Base-by-base conservation (phyloP, 441 rosid species). In the Populus hybrid region DNA sequence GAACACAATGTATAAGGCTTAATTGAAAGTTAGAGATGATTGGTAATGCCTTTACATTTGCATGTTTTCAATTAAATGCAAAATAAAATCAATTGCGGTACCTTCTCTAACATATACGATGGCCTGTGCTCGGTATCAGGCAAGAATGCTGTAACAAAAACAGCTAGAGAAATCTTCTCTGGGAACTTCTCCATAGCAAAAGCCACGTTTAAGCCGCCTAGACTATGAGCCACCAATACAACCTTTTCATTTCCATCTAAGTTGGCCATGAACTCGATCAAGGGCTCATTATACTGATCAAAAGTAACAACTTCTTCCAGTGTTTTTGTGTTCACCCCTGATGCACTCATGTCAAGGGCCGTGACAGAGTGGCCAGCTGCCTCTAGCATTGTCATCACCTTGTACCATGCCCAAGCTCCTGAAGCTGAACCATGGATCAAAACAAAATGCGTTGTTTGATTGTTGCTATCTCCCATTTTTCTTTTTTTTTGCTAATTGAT, bases 141-240 rank as follows among this genome's bases (percentile, higher is more conserved):
- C 92, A 89, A 82, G 26, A 87, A 88, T 42, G 94, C 93, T 1
- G 92, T 32, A 34, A 91, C 61, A 77, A 81, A 94, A 75, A 94
- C 89, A 65, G 84, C 93, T n/a, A 38, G 89, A 3, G 87, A 69
- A 75, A 93, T 85, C 75, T 89, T 91, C 21, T 83, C 81, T 0
- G 95, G 90, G 79, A 88, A 91, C 71, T 75, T 83, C 18, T 92
- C 98, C 80, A 87, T 80, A 18, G 94, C 95, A 24, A 92, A 80
- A 12, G 86, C 88, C 76, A 81, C 70, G 24, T 70, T 73, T 32
- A 82, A 1, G 63, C 96, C 98, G 40, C 92, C 96, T 0, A 88
- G 71, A 77, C 97, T 93, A 80, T 91, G 97, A 0, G 89, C 97
- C 1, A 91, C 97, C 24, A 94, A 85, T 11, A 90, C 79, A 16